phyloP scores from a whole-genome alignment of 768 basidiomycete genomes.

The Pisolithus orientalis region DNA sequence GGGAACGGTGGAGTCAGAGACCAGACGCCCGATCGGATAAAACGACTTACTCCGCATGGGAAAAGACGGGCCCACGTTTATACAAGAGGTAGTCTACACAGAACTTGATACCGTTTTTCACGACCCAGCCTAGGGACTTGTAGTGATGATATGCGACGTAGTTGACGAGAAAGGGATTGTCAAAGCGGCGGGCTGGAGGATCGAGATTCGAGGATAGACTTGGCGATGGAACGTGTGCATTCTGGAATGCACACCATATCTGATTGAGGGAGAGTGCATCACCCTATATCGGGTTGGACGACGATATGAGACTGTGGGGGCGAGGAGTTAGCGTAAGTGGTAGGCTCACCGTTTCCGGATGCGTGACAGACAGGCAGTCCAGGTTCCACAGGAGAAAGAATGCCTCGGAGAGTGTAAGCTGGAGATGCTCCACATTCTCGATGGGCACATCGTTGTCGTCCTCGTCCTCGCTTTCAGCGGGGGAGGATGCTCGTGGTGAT shows the following conservation, averaged over 20 bases:
- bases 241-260: slow-evolving; percentile 63
- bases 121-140: slow-evolving; percentile 93
- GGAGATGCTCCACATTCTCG: slow-evolving; percentile 83
- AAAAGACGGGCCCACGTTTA: slow-evolving; percentile 89
- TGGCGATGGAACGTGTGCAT: slow-evolving; percentile 40
- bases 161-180: slow-evolving; percentile 89
- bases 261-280: slow-evolving; percentile 48
- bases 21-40: background rate
- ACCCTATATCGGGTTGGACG: slow-evolving; percentile 31
- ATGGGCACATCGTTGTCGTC: slow-evolving; percentile 45
- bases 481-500: slow-evolving; percentile 8
- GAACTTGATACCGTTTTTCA: slow-evolving; percentile 95
- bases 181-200: slow-evolving; percentile 46
- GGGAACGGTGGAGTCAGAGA: background rate
- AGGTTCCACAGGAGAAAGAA: slow-evolving; percentile 85
- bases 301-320: background rate
- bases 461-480: slow-evolving; percentile 9
- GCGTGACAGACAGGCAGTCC: slow-evolving; percentile 70
- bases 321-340: background rate
- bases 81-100: slow-evolving; percentile 94
- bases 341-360: slow-evolving; percentile 55
- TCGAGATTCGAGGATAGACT: slow-evolving; percentile 23
- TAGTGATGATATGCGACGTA: slow-evolving; percentile 94
- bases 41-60: slow-evolving; percentile 82
- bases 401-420: slow-evolving; percentile 83